phyloP scores from a whole-genome alignment of 805 yeast species.

The Kodamaea jinghongensis region DNA sequence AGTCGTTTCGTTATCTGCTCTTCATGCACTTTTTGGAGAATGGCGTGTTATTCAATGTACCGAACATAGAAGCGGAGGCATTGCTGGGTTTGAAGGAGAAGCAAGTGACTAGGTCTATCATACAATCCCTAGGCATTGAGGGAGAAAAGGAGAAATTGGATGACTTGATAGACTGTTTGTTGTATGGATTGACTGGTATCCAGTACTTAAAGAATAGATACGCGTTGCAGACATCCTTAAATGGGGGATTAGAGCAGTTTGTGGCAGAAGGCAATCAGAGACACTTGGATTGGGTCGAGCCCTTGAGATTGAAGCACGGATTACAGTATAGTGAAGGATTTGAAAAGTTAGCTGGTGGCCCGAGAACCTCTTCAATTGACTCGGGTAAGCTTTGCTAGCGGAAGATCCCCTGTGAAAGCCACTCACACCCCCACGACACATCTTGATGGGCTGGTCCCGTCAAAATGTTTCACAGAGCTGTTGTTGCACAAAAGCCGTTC shows the following conservation, averaged over 20 bases:
- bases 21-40: constrained; percentile 10
- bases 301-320: constrained; percentile 9
- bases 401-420: too few species aligned
- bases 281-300: constrained; percentile 16
- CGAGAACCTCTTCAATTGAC: too few species aligned
- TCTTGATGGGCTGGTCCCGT: too few species aligned
- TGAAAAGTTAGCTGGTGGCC: background rate
- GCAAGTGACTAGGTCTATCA: constrained; percentile 3
- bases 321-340: too few species aligned
- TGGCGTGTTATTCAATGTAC: background rate
- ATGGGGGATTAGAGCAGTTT: constrained; percentile 17
- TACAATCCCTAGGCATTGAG: background rate
- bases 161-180: constrained; percentile 63
- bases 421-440: too few species aligned
- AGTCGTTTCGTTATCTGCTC: constrained; percentile 13
- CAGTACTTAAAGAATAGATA: constrained; percentile 33
- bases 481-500: too few species aligned
- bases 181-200: constrained; percentile 55
- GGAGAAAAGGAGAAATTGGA: constrained; percentile 46
- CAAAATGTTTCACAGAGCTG: too few species aligned
- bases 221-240: constrained; percentile 13
- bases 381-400: too few species aligned
- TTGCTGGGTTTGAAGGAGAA: constrained; percentile 3
- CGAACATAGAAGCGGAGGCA: background rate
- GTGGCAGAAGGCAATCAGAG: constrained; percentile 18